These are phyloP conservation scores for Chalciporus pseudorubinellus DNA, from an alignment of 768 basidiomycete species.

Conservation along the genomic window DNA sequence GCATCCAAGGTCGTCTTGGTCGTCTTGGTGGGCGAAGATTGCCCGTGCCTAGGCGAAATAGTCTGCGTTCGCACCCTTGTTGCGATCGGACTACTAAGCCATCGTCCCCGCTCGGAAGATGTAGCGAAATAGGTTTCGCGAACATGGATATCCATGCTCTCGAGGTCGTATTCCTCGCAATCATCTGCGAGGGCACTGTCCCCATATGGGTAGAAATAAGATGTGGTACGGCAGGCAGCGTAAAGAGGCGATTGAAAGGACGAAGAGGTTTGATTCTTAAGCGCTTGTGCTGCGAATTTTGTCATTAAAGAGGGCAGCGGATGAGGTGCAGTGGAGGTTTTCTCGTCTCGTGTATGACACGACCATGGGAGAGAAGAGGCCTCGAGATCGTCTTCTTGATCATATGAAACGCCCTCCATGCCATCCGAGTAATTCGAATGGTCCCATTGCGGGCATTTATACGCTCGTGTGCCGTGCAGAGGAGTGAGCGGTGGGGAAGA, in stretches of 20 bases:
- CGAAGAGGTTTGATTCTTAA: background rate
- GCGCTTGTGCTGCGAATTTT: constrained; percentile 10
- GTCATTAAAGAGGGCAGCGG: constrained; percentile 21
- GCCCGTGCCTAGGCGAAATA: constrained; percentile 14
- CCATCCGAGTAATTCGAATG: constrained; percentile 2
- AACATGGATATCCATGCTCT: constrained; percentile 32
- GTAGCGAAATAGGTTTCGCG: constrained; percentile 53
- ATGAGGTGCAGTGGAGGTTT: background rate
- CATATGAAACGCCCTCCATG: background rate
- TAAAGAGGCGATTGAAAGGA: constrained; percentile 4
- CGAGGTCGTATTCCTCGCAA: constrained; percentile 30
- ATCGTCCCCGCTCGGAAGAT: constrained; percentile 59
- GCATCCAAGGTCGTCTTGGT: background rate
- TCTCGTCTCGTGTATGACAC: background rate
- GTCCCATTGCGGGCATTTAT: constrained; percentile 6
- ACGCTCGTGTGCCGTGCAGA: constrained; percentile 4
- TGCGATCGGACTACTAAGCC: constrained; percentile 51
- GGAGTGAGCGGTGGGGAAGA: constrained; percentile 22
- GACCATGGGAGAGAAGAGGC: constrained; percentile 1
- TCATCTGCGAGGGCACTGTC: constrained; percentile 21
- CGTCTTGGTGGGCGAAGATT: constrained; percentile 25
- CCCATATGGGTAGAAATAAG: constrained; percentile 5
- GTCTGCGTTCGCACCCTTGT: constrained; percentile 15
- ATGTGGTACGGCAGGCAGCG: background rate
- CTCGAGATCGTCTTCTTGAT: background rate